A percentile compares a stretch with the other conserved stretches of the same genome.
Conservation (phyloP, 306 rosid genomes). For the Pueraria montana region DNA sequence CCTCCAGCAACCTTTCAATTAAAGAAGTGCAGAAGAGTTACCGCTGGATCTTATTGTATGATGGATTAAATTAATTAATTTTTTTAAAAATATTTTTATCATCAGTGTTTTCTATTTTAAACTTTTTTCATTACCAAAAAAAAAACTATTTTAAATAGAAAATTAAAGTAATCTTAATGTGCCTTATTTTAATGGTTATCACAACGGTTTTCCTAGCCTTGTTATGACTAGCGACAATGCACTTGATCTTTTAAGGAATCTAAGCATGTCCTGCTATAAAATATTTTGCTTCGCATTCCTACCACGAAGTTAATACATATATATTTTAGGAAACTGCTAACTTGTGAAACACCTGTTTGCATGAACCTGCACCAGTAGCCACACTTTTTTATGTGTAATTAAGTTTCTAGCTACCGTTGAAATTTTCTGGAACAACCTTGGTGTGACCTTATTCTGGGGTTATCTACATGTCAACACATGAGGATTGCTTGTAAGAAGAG, state of each 20-base stretch:
- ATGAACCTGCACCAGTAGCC: conserved; percentile 37
- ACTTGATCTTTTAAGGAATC: neutral
- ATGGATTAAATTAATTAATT: no score
- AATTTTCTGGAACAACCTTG: neutral
- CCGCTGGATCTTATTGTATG: neutral
- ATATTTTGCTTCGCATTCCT: conserved; percentile 17
- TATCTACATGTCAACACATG: neutral
- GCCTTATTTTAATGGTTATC: neutral
- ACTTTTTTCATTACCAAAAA: no score
- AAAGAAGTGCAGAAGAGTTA: no score
- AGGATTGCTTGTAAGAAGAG: conserved; percentile 32
- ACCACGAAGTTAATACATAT: neutral
- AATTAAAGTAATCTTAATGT: neutral
- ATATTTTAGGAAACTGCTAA: neutral
- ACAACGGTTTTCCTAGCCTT: neutral
- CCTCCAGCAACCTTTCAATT: no score
- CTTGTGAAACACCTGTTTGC: conserved; percentile 22
- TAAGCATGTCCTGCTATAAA: conserved; percentile 5
- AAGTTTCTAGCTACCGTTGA: neutral
- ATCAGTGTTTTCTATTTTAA: no score
- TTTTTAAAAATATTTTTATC: neutral
- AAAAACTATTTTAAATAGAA: neutral
- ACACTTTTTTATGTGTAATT: neutral
- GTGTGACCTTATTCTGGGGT: neutral
- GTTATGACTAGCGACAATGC: no score